A percentile compares a stretch with the other conserved stretches of the same genome.
Evolutionary conservation across 805 yeast genomes (phyloP).

Genomic region (Hanseniaspora nectarophila): DNA sequence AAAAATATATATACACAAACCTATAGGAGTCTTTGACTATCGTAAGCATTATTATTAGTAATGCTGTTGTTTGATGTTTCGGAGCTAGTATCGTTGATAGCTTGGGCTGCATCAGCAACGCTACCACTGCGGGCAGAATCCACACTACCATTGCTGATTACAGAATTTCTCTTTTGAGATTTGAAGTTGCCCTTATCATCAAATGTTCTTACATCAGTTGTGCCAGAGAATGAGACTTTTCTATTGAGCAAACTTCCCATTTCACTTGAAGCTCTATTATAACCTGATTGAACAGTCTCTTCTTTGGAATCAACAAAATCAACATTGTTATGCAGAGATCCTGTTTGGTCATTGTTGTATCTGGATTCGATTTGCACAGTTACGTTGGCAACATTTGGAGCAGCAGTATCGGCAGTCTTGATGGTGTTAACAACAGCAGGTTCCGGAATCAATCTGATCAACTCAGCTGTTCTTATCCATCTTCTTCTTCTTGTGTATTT

Average conservation of each 20-base stretch:
- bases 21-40: not conserved
- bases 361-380: conserved; percentile 4
- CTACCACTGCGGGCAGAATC: conserved; percentile 14
- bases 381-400: conserved; percentile 6
- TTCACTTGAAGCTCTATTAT: not conserved
- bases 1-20: not conserved
- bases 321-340: not conserved
- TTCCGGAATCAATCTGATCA: conserved; percentile 32
- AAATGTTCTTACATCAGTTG: conserved; percentile 21
- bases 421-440: not conserved
- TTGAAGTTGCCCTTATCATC: conserved; percentile 1
- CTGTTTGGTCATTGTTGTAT: not conserved
- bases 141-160: not conserved
- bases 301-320: not conserved
- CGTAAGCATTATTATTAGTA: not conserved
- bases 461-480: conserved; percentile 91
- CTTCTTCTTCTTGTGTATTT: conserved; percentile 89
- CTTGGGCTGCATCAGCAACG: not conserved
- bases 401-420: not conserved
- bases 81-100: not conserved
- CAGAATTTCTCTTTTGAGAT: conserved; percentile 4
- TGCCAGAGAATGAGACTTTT: conserved; percentile 27
- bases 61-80: not conserved
- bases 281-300: not conserved
- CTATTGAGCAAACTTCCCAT: conserved; percentile 17